Base-by-base conservation (phyloP, 2,329 filamentous ascomycete genomes). In the Raffaelea albimanens region DNA sequence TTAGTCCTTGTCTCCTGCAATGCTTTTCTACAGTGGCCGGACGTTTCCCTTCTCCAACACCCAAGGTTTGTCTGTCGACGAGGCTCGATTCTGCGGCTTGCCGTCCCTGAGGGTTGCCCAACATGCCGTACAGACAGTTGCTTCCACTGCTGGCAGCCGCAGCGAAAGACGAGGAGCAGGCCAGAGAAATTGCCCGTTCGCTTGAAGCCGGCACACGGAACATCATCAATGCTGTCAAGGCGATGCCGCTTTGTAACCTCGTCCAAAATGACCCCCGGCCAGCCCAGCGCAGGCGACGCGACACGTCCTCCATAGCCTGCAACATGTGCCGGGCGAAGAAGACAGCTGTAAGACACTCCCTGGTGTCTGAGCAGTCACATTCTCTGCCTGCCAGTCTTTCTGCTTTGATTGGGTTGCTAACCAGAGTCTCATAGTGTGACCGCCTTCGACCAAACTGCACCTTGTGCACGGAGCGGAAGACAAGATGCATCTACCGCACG, bases 251-350 rank as follows among this genome's bases (percentile, higher is more conserved):
- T 16, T 41, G 5, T 9, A 41, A 25, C 13, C 40, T 20, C 20
- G 40, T 21, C 20, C 40, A 41, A 11, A 23, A 41, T 16, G 40
- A 10, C 39, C 10, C 33, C 40, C 18, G 34, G 13, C 43, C 29
- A 16, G n/a, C 25, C 11, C 44, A 46, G 20, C 39, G 44, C 16
- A 39, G 44, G 9, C 47, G 47, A 9, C 43, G 47, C 3, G 47
- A 49, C 25, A 49, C 47, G 11, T 29, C 47, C 18, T 43, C 44
- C 8, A 49, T 49, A 18, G 49, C 46, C 20, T 51, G 49, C 40
- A 48, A 51, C 36, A 40, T 31, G 29, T 51, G 49, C 31, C 49
- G 49, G 14, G 22, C 49, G 1, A 51, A 46, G 20, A 51, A 49
- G 29, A 51, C 46, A 3, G 44, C 44, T 1, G 44, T 41, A n/a